phyloP scores from a whole-genome alignment of 805 yeast genomes.

The Cephaloascus fragrans region DNA sequence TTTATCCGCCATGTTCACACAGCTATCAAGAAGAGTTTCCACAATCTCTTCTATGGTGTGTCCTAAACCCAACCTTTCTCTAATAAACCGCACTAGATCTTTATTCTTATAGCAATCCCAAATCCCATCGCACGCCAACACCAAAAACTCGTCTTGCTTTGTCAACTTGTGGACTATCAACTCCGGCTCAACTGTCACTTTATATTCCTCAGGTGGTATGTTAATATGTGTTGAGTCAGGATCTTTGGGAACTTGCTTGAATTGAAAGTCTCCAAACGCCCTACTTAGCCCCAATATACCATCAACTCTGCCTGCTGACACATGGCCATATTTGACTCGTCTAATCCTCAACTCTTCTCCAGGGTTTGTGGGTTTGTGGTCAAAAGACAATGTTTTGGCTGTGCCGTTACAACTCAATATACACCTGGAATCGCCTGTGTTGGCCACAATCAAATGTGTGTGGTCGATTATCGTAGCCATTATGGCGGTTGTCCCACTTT shows the following conservation, averaged over 20 bases:
- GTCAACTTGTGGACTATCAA: conserved; percentile 23
- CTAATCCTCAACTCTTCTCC: conserved; percentile 33
- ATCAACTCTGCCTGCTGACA: conserved; percentile 26
- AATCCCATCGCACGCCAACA: conserved; percentile 35
- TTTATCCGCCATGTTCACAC: conserved; percentile 62
- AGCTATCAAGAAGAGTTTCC: conserved; percentile 51
- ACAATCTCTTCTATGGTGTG: conserved; percentile 49
- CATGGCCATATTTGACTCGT: conserved; percentile 27
- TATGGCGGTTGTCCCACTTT: conserved; percentile 33
- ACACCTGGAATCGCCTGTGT: conserved; percentile 71
- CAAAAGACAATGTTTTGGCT: conserved; percentile 40
- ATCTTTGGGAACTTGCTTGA: conserved; percentile 21
- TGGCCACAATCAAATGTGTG: conserved; percentile 44
- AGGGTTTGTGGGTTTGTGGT: conserved; percentile 33
- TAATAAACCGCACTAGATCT: conserved; percentile 40
- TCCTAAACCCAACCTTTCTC: conserved; percentile 49
- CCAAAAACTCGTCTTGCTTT: conserved; percentile 20
- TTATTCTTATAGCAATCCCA: conserved; percentile 45
- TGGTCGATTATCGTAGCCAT: conserved; percentile 19
- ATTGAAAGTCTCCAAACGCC: conserved; percentile 34
- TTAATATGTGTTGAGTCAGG: too few relatives aligned
- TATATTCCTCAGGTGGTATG: conserved; percentile 32
- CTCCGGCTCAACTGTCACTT: conserved; percentile 35
- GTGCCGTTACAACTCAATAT: conserved; percentile 43
- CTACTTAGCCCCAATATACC: conserved; percentile 32